Evolutionary conservation across 2,329 filamentous ascomycete genomes (phyloP).

Genomic region (Sphaerulina populicola): DNA sequence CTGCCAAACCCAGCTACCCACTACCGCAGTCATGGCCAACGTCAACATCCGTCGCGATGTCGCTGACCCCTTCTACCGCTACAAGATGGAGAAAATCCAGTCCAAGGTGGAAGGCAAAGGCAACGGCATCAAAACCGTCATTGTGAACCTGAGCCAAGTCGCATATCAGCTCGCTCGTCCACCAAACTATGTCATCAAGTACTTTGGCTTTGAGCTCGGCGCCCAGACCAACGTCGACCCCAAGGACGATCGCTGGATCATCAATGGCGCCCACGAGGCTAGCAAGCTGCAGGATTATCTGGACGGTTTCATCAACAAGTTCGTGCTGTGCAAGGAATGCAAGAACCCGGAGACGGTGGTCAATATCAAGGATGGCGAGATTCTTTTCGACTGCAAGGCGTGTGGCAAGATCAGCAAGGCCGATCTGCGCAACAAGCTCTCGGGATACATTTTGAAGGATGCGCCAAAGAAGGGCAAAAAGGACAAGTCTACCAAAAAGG

Average conservation of each 20-base stretch:
- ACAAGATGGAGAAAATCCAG: constrained; percentile 99
- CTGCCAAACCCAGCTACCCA: constrained; percentile 20
- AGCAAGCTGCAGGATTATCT: constrained; percentile 95
- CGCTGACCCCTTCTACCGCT: constrained; percentile 98
- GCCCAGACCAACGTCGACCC: constrained; percentile 98
- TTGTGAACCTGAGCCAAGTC: constrained; percentile 93
- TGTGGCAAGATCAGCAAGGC: constrained; percentile 90
- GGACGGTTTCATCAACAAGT: constrained; percentile 96
- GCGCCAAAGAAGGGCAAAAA: constrained; percentile 90
- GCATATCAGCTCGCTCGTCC: constrained; percentile 86
- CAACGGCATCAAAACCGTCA: constrained; percentile 98
- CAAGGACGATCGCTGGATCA: constrained; percentile 98
- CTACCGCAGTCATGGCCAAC: constrained; percentile 74
- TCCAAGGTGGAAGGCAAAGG: constrained; percentile 99
- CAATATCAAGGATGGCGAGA: constrained; percentile 85
- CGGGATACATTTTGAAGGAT: constrained; percentile 95
- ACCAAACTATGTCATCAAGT: constrained; percentile 95
- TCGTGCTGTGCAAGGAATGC: constrained; percentile 99
- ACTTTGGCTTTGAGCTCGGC: constrained; percentile 97
- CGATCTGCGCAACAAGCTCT: constrained; percentile 88
- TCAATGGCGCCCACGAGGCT: constrained; percentile 95
- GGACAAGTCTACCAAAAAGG: constrained; percentile 91
- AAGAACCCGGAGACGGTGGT: constrained; percentile 99
- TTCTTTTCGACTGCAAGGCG: constrained; percentile 95
- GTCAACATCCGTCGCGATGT: constrained; percentile 98